A percentile compares a stretch with the other conserved stretches of the same genome.
These are phyloP conservation scores for Rhizoclosmatium globosum DNA, from an alignment of 192 early-diverging fungal genomes.

Conservation along the genomic window DNA sequence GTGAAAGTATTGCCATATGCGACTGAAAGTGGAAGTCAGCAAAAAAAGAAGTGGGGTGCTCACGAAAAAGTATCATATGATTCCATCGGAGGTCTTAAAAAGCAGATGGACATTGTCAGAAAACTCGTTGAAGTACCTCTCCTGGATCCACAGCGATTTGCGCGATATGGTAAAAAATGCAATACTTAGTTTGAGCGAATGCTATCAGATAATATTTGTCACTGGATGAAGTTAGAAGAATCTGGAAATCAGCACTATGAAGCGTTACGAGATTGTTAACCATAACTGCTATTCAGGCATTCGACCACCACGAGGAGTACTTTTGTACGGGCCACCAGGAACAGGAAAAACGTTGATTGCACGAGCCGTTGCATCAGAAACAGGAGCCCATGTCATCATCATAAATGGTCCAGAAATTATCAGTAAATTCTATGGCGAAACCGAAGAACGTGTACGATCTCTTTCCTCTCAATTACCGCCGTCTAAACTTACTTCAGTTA, in stretches of 20 bases:
- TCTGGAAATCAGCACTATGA: too few relatives aligned
- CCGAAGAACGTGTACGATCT: conserved; percentile 77
- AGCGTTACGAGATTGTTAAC: too few relatives aligned
- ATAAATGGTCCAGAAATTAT: conserved; percentile 94
- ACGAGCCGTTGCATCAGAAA: conserved; percentile 82
- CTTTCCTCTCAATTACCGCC: background rate
- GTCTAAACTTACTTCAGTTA: conserved; percentile 51
- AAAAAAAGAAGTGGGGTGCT: conserved; percentile 14
- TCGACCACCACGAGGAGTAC: conserved; percentile 87
- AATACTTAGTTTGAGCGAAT: background rate
- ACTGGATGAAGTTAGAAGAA: background rate
- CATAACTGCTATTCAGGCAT: conserved; percentile 54
- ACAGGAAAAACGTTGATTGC: conserved; percentile 98
- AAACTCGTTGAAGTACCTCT: conserved; percentile 87
- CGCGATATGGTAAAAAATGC: conserved; percentile 64
- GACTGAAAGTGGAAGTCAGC: background rate
- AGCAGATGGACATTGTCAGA: conserved; percentile 76
- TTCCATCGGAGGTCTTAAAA: conserved; percentile 82
- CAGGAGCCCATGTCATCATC: conserved; percentile 73
- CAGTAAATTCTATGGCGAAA: conserved; percentile 92
- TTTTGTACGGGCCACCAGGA: conserved; percentile 92
- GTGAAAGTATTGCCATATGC: conserved; percentile 21
- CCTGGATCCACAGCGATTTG: conserved; percentile 74
- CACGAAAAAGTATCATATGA: conserved; percentile 49
- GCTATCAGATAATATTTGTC: background rate